A percentile compares a stretch with the other conserved stretches of the same genome.
These are phyloP conservation scores for Plasmopara viticola DNA, from an alignment of 352 stramenopile species.

Conservation along the genomic window DNA sequence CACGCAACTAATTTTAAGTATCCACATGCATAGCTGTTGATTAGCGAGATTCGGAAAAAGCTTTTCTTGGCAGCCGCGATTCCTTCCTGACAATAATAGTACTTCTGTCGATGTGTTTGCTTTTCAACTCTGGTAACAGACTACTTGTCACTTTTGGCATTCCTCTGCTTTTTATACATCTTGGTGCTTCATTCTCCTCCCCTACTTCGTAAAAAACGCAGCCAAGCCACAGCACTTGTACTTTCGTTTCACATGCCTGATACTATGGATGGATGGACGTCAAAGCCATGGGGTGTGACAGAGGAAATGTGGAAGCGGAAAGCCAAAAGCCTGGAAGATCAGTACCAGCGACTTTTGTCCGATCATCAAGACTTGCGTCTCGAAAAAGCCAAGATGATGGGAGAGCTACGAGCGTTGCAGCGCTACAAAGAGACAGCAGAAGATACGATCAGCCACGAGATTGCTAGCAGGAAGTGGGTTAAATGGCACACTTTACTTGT, in stretches of 20 bases:
- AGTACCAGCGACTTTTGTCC: conserved; percentile 58
- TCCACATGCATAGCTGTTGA: no score
- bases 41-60: not conserved
- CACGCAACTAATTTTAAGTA: no score
- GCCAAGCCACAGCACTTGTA: not conserved
- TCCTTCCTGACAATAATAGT: not conserved
- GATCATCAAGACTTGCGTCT: conserved; percentile 67
- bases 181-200: conserved; percentile 3
- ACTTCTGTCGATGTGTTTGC: not conserved
- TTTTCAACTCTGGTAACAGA: not conserved
- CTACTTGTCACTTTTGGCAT: not conserved
- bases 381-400: conserved; percentile 60
- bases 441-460: conserved; percentile 52
- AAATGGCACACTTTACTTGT: not conserved
- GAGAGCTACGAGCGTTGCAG: conserved; percentile 58
- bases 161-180: not conserved
- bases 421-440: conserved; percentile 70
- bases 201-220: conserved; percentile 4
- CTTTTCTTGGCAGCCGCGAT: not conserved
- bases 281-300: conserved; percentile 66
- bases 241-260: conserved; percentile 27
- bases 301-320: conserved; percentile 78
- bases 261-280: conserved; percentile 42
- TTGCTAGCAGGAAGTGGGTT: conserved; percentile 43
- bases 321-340: conserved; percentile 55